A percentile compares a stretch with the other conserved stretches of the same genome.
Conservation (phyloP, 2,329 filamentous ascomycete genomes). For the Aureobasidium uvarum region DNA sequence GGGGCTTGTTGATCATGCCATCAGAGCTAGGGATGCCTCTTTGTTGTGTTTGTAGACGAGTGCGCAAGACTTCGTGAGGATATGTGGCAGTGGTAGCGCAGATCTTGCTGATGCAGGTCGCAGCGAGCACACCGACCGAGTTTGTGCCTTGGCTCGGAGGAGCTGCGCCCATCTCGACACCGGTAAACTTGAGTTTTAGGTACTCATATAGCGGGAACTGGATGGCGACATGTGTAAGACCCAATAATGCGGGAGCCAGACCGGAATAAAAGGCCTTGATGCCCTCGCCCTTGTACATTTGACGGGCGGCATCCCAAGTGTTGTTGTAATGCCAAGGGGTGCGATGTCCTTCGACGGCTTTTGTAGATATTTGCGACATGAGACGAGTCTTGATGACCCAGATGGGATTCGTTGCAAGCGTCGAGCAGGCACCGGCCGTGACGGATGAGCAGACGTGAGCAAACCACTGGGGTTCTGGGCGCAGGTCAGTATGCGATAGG, state of each 20-base stretch:
- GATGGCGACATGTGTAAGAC: slow-evolving; percentile 91
- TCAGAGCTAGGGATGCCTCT: slow-evolving; percentile 53
- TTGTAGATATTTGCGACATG: slow-evolving; percentile 81
- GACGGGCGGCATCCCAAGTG: slow-evolving; percentile 85
- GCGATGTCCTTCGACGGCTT: slow-evolving; percentile 55
- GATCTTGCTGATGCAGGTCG: slow-evolving; percentile 91
- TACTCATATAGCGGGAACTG: slow-evolving; percentile 97
- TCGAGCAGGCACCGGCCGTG: slow-evolving; percentile 87
- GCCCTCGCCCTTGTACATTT: slow-evolving; percentile 93
- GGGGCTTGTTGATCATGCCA: slow-evolving; percentile 53
- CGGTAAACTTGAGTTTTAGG: slow-evolving; percentile 86
- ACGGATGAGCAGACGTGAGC: slow-evolving; percentile 88
- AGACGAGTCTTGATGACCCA: slow-evolving; percentile 99
- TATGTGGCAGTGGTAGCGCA: slow-evolving; percentile 94
- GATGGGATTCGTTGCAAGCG: slow-evolving; percentile 92
- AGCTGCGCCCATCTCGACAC: slow-evolving; percentile 77
- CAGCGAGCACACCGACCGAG: slow-evolving; percentile 78
- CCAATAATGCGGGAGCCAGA: slow-evolving; percentile 84
- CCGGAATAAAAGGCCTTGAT: slow-evolving; percentile 92
- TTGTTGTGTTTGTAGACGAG: slow-evolving; percentile 89
- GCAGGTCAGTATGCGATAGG: slow-evolving; percentile 27
- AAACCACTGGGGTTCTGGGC: slow-evolving; percentile 68
- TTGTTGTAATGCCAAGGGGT: slow-evolving; percentile 89
- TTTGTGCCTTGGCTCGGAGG: slow-evolving; percentile 48
- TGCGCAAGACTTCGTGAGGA: slow-evolving; percentile 93